Conservation (phyloP, 257 asterid species). For the Solanum dulcamara region DNA sequence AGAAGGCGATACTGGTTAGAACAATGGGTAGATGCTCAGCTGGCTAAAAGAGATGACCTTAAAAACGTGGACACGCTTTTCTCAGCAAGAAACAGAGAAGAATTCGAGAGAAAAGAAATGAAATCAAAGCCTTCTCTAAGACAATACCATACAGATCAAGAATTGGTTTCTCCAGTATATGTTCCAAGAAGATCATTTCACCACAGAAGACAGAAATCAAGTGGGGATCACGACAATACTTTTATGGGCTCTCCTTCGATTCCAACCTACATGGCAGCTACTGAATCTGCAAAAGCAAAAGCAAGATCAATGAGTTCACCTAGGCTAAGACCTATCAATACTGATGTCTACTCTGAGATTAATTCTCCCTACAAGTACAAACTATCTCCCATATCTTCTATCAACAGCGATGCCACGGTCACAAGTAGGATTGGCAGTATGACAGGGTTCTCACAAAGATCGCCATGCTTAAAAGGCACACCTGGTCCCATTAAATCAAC, state of each 20-base stretch:
- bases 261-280: constrained; percentile 94
- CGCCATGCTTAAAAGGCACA: constrained; percentile 52
- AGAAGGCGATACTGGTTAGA: constrained; percentile 76
- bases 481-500: constrained; percentile 54
- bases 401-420: constrained; percentile 66
- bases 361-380: constrained; percentile 73
- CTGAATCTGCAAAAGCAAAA: constrained; percentile 83
- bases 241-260: constrained; percentile 38
- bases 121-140: constrained; percentile 20
- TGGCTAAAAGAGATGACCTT: constrained; percentile 47
- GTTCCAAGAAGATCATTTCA: constrained; percentile 46
- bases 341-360: constrained; percentile 65
- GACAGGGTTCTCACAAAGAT: constrained; percentile 34
- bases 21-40: constrained; percentile 83
- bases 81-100: constrained; percentile 34
- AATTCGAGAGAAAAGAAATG: constrained; percentile 16
- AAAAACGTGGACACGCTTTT: constrained; percentile 15
- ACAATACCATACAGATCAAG: constrained; percentile 32
- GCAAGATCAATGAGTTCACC: constrained; percentile 81
- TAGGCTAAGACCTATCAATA: constrained; percentile 54
- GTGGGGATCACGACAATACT: constrained; percentile 37
- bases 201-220: constrained; percentile 59
- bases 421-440: constrained; percentile 44
- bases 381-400: constrained; percentile 78
- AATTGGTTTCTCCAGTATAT: constrained; percentile 25